Evolutionary conservation across 345 rosid species (phyloP), one percentile per base, ranked within the genome.

Genomic region (Xanthoceras sorbifolium): DNA sequence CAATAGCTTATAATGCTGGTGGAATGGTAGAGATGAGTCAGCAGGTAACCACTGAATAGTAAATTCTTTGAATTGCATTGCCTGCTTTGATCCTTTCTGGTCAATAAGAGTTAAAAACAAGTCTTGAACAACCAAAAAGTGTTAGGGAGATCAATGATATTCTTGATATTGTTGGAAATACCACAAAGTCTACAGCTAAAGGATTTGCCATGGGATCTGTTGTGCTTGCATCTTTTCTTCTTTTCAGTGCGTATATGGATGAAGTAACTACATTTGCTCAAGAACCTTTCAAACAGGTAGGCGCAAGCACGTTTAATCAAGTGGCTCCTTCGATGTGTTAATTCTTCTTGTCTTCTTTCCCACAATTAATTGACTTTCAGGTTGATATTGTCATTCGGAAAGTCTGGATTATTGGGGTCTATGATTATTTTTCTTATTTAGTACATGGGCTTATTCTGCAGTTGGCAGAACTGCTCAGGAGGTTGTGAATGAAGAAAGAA

Each of bases 211-310:
- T n/a, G n/a, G n/a, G n/a, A 73, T 96, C 99, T 74, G 99, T 98
- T 44, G 98, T 98, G 46, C 98, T 96, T 73, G 99, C 99, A 60
- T 96, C 99, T 60, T 96, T 96, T 79, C 98, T 96, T 88, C 89
- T 96, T 69, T 96, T 96, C 82, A 96, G 98, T 89, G 99, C 99
- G 28, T 96, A 96, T 81, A 96, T 96, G 99, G 99, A 96, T 82
- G 99, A 96, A 87, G 99, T 96, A 78, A 86, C 92, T 81, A 64
- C 94, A 38, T n/a, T 96, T 87, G 89, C 99, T 50, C 82, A 31
- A 55, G 89, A 80, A 73, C 77, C 97, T 84, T 96, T 96, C 77
- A 90, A 86, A 69, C 94, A 96, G 97, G 99, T 90, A 67, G 75
- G 73, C 60, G 29, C 40, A 55, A 44, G 29, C 17, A 44, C 48